A percentile compares a stretch with the other conserved stretches of the same genome.
phyloP scores from a whole-genome alignment of 176 grass and related monocot genomes.

The Triticum dicoccoides region DNA sequence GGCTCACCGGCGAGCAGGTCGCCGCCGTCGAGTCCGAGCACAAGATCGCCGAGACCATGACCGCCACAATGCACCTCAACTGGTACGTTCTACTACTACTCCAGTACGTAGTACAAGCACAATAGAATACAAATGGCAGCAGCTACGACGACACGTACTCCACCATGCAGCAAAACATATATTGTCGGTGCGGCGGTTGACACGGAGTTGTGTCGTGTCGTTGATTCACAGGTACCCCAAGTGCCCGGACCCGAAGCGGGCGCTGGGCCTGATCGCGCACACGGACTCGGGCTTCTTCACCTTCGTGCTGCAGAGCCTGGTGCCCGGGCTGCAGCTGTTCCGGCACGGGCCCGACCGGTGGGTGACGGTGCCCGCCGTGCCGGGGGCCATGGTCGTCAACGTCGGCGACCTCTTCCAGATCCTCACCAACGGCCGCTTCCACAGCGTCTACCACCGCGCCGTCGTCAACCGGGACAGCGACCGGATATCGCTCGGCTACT shows the following conservation, averaged over 20 bases:
- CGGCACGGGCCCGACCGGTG: conserved; percentile 49
- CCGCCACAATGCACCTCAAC: conserved; percentile 60
- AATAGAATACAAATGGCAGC: neutral
- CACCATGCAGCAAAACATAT: neutral
- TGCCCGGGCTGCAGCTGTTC: conserved; percentile 87
- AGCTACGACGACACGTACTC: neutral
- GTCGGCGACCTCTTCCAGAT: conserved; percentile 92
- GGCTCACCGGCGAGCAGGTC: conserved; percentile 58
- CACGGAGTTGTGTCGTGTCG: neutral
- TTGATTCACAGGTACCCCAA: conserved; percentile 57
- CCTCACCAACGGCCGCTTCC: conserved; percentile 82
- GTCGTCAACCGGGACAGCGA: conserved; percentile 70
- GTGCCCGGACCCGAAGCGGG: conserved; percentile 85
- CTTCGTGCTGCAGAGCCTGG: conserved; percentile 77
- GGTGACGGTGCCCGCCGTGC: conserved; percentile 67
- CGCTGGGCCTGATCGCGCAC: conserved; percentile 86
- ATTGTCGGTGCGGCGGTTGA: neutral
- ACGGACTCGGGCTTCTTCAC: conserved; percentile 97
- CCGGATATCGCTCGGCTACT: conserved; percentile 73
- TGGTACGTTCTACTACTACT: conserved; percentile 21
- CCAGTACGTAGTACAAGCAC: neutral
- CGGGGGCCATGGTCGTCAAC: conserved; percentile 71
- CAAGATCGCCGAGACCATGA: conserved; percentile 37
- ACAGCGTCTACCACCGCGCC: conserved; percentile 85
- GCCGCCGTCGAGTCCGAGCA: conserved; percentile 30